Evolutionary conservation across 345 rosid genomes (phyloP).

Genomic region (Eucalyptus cloeziana): DNA sequence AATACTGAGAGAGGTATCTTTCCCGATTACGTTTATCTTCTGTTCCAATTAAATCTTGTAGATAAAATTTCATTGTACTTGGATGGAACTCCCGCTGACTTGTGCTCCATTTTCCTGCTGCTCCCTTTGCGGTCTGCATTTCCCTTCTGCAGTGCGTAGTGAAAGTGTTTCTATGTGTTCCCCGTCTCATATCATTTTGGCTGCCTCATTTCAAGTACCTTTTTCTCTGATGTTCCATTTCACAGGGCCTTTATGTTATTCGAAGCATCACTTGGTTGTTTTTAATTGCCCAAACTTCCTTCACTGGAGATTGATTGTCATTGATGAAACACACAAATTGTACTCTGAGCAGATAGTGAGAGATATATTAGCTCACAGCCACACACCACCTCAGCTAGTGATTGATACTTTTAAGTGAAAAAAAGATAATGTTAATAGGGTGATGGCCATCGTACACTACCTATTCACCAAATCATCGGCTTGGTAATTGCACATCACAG

Average conservation of each 20-base stretch:
- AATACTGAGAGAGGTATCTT: conserved; percentile 85
- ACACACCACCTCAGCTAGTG: background rate
- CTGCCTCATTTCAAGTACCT: background rate
- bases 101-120: background rate
- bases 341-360: background rate
- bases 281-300: background rate
- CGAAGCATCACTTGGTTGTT: background rate
- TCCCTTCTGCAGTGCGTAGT: background rate
- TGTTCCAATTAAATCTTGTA: background rate
- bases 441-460: background rate
- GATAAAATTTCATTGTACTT: background rate
- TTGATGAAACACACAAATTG: background rate
- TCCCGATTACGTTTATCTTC: background rate
- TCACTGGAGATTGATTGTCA: background rate
- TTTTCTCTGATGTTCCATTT: background rate
- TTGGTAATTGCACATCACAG: background rate
- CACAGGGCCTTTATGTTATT: background rate
- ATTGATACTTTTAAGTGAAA: background rate
- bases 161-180: background rate
- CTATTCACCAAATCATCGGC: background rate
- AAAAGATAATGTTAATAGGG: background rate
- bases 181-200: background rate
- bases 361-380: background rate
- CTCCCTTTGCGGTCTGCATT: background rate
- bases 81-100: background rate